These are phyloP conservation scores for Lentinula boryana DNA, from an alignment of 768 basidiomycete genomes.

Conservation along the genomic window DNA sequence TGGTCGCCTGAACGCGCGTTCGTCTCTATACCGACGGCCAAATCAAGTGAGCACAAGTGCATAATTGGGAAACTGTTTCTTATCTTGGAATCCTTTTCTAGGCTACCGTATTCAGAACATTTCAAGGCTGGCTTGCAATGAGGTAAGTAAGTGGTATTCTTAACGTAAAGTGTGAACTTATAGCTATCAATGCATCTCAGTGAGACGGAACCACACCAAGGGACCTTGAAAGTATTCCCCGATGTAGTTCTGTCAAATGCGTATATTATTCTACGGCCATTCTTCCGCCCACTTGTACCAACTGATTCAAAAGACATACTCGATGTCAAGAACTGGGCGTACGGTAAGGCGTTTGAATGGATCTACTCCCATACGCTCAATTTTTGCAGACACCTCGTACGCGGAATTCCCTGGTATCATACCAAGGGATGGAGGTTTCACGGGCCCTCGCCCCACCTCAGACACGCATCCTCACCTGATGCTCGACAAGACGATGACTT, in stretches of 20 bases:
- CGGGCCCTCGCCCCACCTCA: conserved; percentile 45
- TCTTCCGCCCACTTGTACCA: conserved; percentile 54
- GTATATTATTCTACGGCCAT: conserved; percentile 70
- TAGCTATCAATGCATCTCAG: conserved; percentile 20
- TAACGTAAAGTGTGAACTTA: not conserved
- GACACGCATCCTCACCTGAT: conserved; percentile 61
- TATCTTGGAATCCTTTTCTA: conserved; percentile 19
- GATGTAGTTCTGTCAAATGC: conserved; percentile 63
- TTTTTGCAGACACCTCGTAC: conserved; percentile 33
- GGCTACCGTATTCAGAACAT: conserved; percentile 43
- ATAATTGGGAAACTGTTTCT: conserved; percentile 4
- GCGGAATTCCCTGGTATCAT: conserved; percentile 48
- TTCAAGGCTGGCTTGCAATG: conserved; percentile 62
- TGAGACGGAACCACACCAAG: conserved; percentile 63
- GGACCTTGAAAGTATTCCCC: conserved; percentile 66
- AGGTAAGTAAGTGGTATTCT: conserved; percentile 30
- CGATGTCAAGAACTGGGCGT: conserved; percentile 48
- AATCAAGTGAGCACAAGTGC: conserved; percentile 27
- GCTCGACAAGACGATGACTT: conserved; percentile 60
- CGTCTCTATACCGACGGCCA: conserved; percentile 43
- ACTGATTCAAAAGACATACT: conserved; percentile 41
- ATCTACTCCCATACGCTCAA: not conserved
- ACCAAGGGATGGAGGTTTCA: conserved; percentile 30
- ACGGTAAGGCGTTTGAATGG: conserved; percentile 24
- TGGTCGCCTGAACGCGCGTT: conserved; percentile 42